These are phyloP conservation scores for Coccomyxa sp. DNA, from an alignment of 139 green algal genomes.

Conservation along the genomic window DNA sequence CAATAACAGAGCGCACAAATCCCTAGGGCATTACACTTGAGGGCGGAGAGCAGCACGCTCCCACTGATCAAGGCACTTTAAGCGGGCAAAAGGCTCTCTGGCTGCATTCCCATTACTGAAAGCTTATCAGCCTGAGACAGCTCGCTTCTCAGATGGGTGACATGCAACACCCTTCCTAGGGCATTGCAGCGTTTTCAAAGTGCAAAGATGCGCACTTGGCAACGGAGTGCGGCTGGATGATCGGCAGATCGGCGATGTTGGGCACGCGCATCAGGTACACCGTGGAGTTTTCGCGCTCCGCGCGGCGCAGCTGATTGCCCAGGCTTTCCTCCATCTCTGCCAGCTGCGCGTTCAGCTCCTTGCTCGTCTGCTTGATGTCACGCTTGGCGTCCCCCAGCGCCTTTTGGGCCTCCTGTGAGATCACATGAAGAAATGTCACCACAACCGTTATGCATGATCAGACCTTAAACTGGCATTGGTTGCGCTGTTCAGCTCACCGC, in stretches of 20 bases:
- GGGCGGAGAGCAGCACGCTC: no score
- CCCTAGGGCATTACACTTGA: no score
- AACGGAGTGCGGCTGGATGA: conserved; percentile 33
- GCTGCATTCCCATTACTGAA: no score
- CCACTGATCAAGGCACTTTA: no score
- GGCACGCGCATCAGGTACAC: conserved; percentile 54
- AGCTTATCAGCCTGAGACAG: no score
- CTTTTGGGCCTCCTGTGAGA: conserved; percentile 25
- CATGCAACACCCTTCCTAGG: no score
- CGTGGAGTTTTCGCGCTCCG: conserved; percentile 50
- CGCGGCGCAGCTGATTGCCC: not conserved
- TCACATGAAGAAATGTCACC: not conserved
- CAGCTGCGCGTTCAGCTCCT: conserved; percentile 45
- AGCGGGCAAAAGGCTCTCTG: no score
- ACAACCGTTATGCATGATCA: not conserved
- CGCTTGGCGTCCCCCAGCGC: conserved; percentile 24
- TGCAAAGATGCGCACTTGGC: not conserved
- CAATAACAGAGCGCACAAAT: no score
- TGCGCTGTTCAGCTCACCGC: no score
- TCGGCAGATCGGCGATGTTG: conserved; percentile 36
- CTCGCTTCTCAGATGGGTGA: no score
- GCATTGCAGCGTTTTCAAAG: not conserved
- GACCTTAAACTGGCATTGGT: not conserved
- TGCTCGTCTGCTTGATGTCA: conserved; percentile 30
- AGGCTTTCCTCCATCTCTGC: conserved; percentile 31